Conservation (phyloP, 2,329 filamentous ascomycete species). For the Claviceps sorghi region DNA sequence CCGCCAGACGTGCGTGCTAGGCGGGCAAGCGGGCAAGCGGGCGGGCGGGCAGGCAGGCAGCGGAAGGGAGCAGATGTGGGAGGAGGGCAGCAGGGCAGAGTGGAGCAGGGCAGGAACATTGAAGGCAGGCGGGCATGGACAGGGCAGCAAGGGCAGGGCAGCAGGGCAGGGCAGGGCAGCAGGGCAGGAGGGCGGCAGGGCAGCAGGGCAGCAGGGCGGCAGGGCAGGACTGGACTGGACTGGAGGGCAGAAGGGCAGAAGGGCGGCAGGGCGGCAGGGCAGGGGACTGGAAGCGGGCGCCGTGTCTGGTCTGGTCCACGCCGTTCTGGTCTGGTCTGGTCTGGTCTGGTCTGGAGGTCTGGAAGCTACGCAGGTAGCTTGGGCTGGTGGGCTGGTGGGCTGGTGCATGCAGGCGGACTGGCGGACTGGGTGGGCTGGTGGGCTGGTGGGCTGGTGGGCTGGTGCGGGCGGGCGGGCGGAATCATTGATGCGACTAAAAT, state of each 20-base stretch:
- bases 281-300: background rate
- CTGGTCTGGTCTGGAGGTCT: background rate
- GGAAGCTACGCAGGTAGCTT: background rate
- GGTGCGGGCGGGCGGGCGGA: conserved; percentile 2
- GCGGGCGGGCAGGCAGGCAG: background rate
- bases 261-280: no score
- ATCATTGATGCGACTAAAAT: conserved; percentile 9
- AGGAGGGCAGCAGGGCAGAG: background rate
- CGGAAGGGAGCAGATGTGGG: background rate
- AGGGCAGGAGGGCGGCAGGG: background rate
- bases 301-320: no score
- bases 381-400: no score
- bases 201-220: background rate
- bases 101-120: background rate
- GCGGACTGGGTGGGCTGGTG: background rate
- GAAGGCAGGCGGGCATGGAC: background rate
- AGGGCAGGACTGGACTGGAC: background rate
- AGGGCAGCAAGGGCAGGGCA: background rate
- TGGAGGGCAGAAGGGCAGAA: background rate
- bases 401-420: no score
- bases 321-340: no score
- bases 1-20: background rate
- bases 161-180: background rate
- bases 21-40: background rate
- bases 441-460: background rate